Evolutionary conservation across 257 asterid species (phyloP), one percentile per base, ranked within the genome.

Genomic region (Pogostemon cablin): DNA sequence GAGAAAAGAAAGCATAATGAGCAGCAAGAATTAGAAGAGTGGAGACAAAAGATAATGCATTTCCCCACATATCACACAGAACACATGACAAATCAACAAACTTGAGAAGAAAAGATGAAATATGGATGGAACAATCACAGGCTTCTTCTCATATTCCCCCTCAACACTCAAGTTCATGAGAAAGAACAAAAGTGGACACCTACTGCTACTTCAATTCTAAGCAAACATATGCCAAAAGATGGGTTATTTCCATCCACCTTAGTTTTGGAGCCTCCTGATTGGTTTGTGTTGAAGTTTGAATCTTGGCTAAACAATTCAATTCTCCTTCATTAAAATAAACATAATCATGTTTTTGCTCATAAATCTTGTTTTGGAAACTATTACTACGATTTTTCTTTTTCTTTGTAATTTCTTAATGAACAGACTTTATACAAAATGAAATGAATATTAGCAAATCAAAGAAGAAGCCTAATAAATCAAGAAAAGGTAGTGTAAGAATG

Each of bases 1-100:
- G 74, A 72, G 81, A 78, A 74, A 72, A 72, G 82, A 75, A 72
- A 78, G 86, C 88, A 85, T 84, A 85, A 81, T 80, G 81, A 79
- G 67, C 69, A 69, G 73, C 67, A 76, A 38, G 74, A 81, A 62
- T 65, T 57, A 81, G 50, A 34, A 77, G 78, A 72, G 79, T 75
- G 55, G 83, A 82, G 84, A 72, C 32, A 34, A 80, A 58, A 77
- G 80, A 79, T 64, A 73, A 67, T 61, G 81, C 85, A 79, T 78
- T 80, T 72, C 76, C 83, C 73, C 74, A 74, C 72, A 71, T 42
- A 72, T 35, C 67, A 75, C 72, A 44, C 64, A 73, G 62, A 43
- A 60, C 74, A 60, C 61, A 68, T 62, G 80, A 66, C 77, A 65
- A 65, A 75, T 44, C 76, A 62, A 73, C 53, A 65, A 73, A 68